Base-by-base conservation (phyloP, 2,329 filamentous ascomycete genomes). In the Dactylellina drechsleri region DNA sequence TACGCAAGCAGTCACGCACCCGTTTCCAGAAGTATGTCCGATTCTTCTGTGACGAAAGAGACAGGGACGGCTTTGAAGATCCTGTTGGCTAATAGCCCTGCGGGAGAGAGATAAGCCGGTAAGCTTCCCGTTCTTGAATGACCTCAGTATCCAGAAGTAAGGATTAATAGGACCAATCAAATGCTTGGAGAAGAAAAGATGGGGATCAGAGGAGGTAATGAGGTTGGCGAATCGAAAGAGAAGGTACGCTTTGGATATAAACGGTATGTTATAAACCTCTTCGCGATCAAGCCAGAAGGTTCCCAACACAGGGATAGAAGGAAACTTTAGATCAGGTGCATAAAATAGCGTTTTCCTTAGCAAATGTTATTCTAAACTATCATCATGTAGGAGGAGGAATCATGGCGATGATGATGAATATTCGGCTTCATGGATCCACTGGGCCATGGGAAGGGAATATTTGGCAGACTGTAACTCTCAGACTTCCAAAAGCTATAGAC, bases 11-110 rank as follows among this genome's bases (percentile, higher is more conserved):
- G 31, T 36, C 13, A 47, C 16, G 16, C 23, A 56, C 28, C 65
- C 36, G 12, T 31, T 68, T 68, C 56, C 18, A 68, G 65, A 68
- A 68, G 36, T 68, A 68, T 18, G 56, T 68, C 65, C 65, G 65
- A 10, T 36, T 68, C 52, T 47, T 68, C 52, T 57, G 61, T 36
- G 52, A 20, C 49, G 60, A 31, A 58, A 68, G 4, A 28, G 45
- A 54, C 43, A 40, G 50, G 31, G 50, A 43, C 41, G 26, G 18
- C 31, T 43, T 20, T 50, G 56, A 23, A 18, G 56, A 43, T 50
- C 18, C 28, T 28, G 53, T 47, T 26, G 54, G 45, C 23, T 31
- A 31, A n/a, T 67, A 36, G 31, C n/a, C 52, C 50, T 54, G 56
- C 61, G 61, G 61, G 60, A 54, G 47, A 31, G 23, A 23, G 54